phyloP scores from a whole-genome alignment of 805 yeast species.

The Sugiyamaella qingdaonensis region DNA sequence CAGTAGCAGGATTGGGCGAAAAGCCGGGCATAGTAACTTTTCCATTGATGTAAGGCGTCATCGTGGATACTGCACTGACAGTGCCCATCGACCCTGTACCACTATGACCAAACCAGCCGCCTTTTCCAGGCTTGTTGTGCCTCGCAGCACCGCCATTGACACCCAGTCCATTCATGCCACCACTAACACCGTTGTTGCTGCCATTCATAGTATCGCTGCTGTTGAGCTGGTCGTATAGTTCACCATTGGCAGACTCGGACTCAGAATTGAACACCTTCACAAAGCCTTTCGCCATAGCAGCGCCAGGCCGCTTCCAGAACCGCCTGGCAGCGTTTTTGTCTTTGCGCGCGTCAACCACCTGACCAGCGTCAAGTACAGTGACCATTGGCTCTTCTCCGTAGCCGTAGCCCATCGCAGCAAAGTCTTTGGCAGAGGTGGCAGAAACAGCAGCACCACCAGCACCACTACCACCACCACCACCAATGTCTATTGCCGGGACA shows the following conservation, averaged over 20 bases:
- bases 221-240: background rate
- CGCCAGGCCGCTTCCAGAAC: constrained; percentile 36
- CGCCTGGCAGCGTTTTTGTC: constrained; percentile 23
- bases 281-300: constrained; percentile 36
- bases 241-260: constrained; percentile 8
- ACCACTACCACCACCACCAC: background rate
- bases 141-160: background rate
- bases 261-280: constrained; percentile 31
- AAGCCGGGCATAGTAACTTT: background rate
- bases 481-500: background rate
- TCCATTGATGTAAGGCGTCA: background rate
- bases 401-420: constrained; percentile 13
- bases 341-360: constrained; percentile 22
- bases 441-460: background rate
- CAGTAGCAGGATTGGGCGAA: constrained; percentile 15
- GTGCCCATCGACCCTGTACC: background rate
- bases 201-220: background rate
- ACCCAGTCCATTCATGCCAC: background rate
- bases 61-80: background rate
- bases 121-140: background rate
- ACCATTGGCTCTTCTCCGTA: constrained; percentile 25
- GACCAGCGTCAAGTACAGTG: constrained; percentile 27
- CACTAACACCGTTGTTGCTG: background rate
- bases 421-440: background rate
- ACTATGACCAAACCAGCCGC: background rate